Evolutionary conservation across 768 basidiomycete genomes (phyloP), one percentile per base, ranked within the genome.

Genomic region (Hysterangium stoloniferum): DNA sequence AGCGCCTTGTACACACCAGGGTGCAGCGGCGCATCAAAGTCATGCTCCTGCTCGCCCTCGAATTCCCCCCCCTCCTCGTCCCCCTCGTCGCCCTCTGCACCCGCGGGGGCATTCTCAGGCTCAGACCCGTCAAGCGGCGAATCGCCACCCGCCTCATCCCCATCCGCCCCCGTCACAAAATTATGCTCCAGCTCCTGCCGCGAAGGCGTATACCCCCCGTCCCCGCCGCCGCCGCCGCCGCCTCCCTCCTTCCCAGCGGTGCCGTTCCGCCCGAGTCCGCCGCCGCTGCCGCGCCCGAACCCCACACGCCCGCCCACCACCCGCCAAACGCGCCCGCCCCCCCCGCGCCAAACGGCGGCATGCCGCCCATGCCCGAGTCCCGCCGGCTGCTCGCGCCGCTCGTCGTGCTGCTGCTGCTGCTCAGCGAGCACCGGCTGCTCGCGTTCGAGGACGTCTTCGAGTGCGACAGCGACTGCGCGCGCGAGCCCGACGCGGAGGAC

Each of bases 1-100:
- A 88, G 11, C 6, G 89, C 86, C 13, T 82, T 78, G 59, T 92
- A 92, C 1, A 84, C 52, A 0, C 89, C 89, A 0, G 88, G 84
- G 19, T 71, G 66, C 1, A 87, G 71, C 35, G 71, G 71, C 24
- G 45, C 58, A 6, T 64, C 65, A 2, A 54, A 52, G 9, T 52
- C 44, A 17, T 34, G 51, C n/a, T 40, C 35, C 4, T 54, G 54
- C 2, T 48, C 46, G 27, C 33, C 48, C 22, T 48, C 29, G 41
- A 51, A 27, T 55, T 45, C 13, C 61, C 60, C n/a, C 44, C 56
- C 32, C n/a, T 43, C 58, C 1, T 52, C 59, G 12, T 65, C 63
- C 24, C 56, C 56, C 22, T 63, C 63, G 28, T 45, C 56, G 25
- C 24, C 51, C 13, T 28, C 12, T 17, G 28, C 11, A 12, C 34